Base-by-base conservation (phyloP, 345 rosid species). In the Bruguiera sexangula region DNA sequence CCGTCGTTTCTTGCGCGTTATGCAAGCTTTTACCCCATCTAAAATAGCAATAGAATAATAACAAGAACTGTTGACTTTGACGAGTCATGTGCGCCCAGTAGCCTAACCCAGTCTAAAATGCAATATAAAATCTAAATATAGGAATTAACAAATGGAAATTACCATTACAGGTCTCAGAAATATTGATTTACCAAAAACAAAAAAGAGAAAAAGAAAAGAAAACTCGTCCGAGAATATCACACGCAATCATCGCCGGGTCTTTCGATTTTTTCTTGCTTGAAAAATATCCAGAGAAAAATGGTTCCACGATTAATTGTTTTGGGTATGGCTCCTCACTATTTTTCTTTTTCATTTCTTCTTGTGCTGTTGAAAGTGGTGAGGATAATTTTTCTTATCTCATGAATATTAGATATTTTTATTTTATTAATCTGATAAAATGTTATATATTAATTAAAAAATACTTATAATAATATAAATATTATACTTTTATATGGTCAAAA, bases 241-340 rank as follows among this genome's bases (percentile, higher is more conserved):
- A 24, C 92, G 92, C 85, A 87, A 89, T 88, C 81, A 83, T 8
- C 89, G 90, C 66, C 69, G 67, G n/a, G 67, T 68, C 77, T 84
- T 89, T 75, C 67, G 85, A 71, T 77, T 75, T 26, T 20, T 21
- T 20, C 36, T 6, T 3, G 10, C 4, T 22, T 6, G 16, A 15
- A 56, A 56, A 24, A 3, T 34, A 0, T 64, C 22, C 50, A 56
- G 6, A 67, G 58, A 55, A 31, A 65, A 68, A 29, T 11, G 48
- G 70, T 81, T 81, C 87, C 82, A 80, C 81, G 76, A 63, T 70
- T 63, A 51, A 24, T 67, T 71, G 43, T 65, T 19, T 36, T 39
- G 30, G 19, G 16, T 9, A 21, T 24, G 16, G 29, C 6, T 56
- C 30, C 18, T 0, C 19, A 8, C 30, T 55, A 3, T 55, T 55